Evolutionary conservation across 768 basidiomycete genomes (phyloP), one percentile per base, ranked within the genome.

Genomic region (Tubosaeta sp.): DNA sequence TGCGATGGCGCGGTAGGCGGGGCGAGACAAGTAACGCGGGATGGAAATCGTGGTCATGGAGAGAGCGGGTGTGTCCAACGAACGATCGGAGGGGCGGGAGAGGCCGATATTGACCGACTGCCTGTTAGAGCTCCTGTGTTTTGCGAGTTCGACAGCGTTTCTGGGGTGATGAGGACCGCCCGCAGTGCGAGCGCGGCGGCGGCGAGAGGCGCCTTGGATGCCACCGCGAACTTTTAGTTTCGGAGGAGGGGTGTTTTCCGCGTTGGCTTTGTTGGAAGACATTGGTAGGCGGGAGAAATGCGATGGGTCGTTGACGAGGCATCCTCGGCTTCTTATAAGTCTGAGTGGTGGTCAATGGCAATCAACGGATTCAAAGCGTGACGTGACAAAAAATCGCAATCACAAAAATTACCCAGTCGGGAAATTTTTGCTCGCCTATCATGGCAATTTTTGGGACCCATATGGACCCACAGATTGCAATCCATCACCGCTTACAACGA

Each of bases 71-170:
- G 59, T 12, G 34, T 59, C 55, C 4, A 48, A 11, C 24, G 25
- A 27, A 55, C 21, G 0, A 55, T 18, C 24, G 1, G 56, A 51
- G n/a, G 58, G 13, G 36, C 44, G 56, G n/a, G 65, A 60, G 6
- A 75, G 46, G 0, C 58, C 64, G 41, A 75, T 61, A 21, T 66
- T 54, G 22, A 73, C 43, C 24, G 58, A 48, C 12, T 31, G 22
- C 13, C 40, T 61, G 11, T 36, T 9, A 4, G 54, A 35, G 21
- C 46, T 66, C 50, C 68, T 69, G 10, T 70, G 69, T 48, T 69
- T 77, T 18, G 77, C 73, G 13, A 73, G 72, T 31, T 68, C 68
- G 24, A 71, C 59, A 1, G 62, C 63, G 46, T 71, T 69, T 48
- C 70, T 71, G 10, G 71, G 56, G 22, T 63, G 63, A 25, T 63